Base-by-base conservation (phyloP, 2,329 filamentous ascomycete species). In the Fusarium abutilonis region DNA sequence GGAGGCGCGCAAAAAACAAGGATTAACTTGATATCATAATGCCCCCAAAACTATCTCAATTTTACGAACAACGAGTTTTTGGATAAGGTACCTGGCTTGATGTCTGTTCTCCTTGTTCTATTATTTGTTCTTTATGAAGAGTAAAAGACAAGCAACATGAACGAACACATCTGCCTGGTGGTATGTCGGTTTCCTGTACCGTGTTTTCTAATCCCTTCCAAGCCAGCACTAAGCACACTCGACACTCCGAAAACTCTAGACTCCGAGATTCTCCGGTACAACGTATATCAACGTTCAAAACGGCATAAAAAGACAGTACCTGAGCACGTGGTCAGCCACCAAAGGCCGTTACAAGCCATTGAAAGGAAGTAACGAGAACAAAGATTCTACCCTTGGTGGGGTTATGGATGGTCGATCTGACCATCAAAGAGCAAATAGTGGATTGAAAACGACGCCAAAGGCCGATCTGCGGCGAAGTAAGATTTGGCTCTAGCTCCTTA, bases 391-490 rank as follows among this genome's bases (percentile, higher is more conserved):
- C 57, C 38, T 40, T 56, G 49, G 40, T 56, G 52, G 45, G 43
- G 36, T 39, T 47, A 28, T 9, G 35, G 48, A 39, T 50, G 47
- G 61, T 36, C 21, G 56, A 64, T 65, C 61, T 42, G 32, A 49
- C 10, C 32, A 28, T 48, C 35, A 23, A 26, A 42, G 32, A 28
- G 32, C 10, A 51, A 44, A 35, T 39, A 46, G 63, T 56, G 62
- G 62, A 21, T 32, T 53, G 39, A 26, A 49, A 42, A 49, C 23
- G 17, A 46, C 48, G 40, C 46, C 54, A 63, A 38, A 56, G 58
- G 63, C 63, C 58, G 63, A 66, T 66, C 58, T 52, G 44, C 62
- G 63, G 63, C 63, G 62, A 44, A 17, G 46, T 50, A 50, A 55
- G 60, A 65, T 50, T 56, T 53, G 51, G 43, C 21, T 32, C 52